These are phyloP conservation scores for Penicillium verrucosum DNA, from an alignment of 2,329 filamentous ascomycete genomes.

Conservation along the genomic window DNA sequence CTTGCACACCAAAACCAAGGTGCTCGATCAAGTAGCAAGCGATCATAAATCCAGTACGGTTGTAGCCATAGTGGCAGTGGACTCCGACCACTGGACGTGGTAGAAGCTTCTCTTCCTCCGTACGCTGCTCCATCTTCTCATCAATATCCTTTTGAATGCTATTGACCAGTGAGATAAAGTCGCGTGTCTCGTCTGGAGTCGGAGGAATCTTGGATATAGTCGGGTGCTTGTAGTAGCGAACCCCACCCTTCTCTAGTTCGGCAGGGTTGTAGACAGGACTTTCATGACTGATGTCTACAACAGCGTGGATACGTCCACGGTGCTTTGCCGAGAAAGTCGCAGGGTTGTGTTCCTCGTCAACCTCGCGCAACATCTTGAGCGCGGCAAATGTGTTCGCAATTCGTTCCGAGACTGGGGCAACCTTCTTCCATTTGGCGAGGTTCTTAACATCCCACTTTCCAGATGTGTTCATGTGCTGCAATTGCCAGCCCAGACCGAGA, in stretches of 20 bases:
- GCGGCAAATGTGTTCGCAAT: conserved; percentile 80
- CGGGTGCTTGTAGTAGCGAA: conserved; percentile 80
- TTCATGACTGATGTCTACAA: conserved; percentile 90
- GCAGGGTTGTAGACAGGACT: conserved; percentile 82
- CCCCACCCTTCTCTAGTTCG: conserved; percentile 62
- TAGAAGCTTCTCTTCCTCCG: conserved; percentile 32
- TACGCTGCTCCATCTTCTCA: conserved; percentile 42
- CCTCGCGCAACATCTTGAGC: conserved; percentile 89
- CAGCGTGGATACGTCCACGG: conserved; percentile 64
- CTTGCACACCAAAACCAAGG: conserved; percentile 66
- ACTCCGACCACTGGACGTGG: conserved; percentile 64
- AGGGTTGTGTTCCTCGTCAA: conserved; percentile 79
- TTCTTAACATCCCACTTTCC: conserved; percentile 99
- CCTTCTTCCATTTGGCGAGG: conserved; percentile 81
- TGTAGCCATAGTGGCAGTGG: conserved; percentile 95
- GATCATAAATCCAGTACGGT: conserved; percentile 87
- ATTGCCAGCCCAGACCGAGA: conserved; percentile 82
- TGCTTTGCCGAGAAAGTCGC: conserved; percentile 66
- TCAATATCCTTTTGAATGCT: conserved; percentile 57
- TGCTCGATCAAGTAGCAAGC: conserved; percentile 86
- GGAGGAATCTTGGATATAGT: conserved; percentile 92
- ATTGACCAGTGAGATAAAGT: conserved; percentile 60
- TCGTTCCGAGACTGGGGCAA: conserved; percentile 70
- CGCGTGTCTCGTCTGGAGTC: conserved; percentile 56
- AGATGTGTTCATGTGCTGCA: conserved; percentile 80